Evolutionary conservation across 331 rosid species (phyloP).

Genomic region (Prunus yedoensis): DNA sequence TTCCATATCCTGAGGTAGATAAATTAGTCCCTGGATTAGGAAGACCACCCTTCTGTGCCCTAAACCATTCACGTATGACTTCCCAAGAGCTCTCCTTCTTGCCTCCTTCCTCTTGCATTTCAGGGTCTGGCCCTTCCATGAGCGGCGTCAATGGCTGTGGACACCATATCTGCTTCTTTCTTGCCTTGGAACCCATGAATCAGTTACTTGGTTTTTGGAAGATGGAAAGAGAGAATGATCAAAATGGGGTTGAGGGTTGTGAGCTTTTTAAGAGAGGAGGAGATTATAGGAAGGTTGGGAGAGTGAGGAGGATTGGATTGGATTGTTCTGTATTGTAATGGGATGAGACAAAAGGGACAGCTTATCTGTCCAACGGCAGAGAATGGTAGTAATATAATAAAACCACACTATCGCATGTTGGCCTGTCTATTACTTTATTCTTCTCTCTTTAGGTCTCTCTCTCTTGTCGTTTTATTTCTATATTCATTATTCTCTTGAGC

Average conservation of each 20-base stretch:
- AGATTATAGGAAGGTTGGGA: neutral
- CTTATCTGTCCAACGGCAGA: slow-evolving; percentile 63
- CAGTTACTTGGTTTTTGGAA: neutral
- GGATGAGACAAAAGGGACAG: slow-evolving; percentile 70
- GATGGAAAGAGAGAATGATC: neutral
- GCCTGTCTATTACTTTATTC: slow-evolving; percentile 82
- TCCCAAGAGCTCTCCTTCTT: slow-evolving; percentile 96
- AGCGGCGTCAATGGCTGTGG: slow-evolving; percentile 88
- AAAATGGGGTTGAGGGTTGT: slow-evolving; percentile 14
- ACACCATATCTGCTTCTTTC: slow-evolving; percentile 80
- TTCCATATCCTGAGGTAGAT: slow-evolving; percentile 38
- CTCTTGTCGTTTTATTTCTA: slow-evolving; percentile 48
- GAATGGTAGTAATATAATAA: slow-evolving; percentile 37
- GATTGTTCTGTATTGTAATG: neutral
- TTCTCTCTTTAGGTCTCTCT: slow-evolving; percentile 39
- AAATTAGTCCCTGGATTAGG: slow-evolving; percentile 8
- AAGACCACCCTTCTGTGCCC: slow-evolving; percentile 45
- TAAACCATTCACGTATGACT: slow-evolving; percentile 87
- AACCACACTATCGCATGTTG: slow-evolving; percentile 63
- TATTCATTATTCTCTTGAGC: slow-evolving; percentile 32
- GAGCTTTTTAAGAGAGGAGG: slow-evolving; percentile 3
- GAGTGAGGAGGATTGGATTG: neutral
- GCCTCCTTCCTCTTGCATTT: slow-evolving; percentile 75
- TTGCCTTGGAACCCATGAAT: slow-evolving; percentile 64
- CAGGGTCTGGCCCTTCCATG: slow-evolving; percentile 96